Percentiles rank a stretch among this genome's conserved stretches.
Conservation (phyloP, 1,284 basidiomycete species). For the Salmacisia buchloeana region DNA sequence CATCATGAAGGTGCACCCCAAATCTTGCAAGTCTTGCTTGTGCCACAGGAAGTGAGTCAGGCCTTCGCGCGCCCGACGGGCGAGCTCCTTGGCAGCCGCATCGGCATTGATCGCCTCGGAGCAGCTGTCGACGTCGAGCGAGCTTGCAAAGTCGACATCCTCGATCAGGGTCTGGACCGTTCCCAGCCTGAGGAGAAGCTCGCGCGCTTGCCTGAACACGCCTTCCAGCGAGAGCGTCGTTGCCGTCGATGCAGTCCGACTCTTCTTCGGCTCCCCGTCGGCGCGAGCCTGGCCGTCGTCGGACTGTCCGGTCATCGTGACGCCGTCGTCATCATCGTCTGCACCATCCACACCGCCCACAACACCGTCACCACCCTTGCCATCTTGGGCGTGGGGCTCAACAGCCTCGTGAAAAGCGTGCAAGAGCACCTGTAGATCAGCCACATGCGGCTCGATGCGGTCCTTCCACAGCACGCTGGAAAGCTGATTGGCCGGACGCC, state of each 20-base stretch:
- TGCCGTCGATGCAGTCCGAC: not conserved
- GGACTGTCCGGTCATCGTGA: not conserved
- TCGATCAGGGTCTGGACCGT: conserved; percentile 25
- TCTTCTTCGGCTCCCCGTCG: not conserved
- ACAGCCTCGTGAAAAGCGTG: not conserved
- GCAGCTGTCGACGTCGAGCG: conserved; percentile 35
- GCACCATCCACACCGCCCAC: too few species aligned
- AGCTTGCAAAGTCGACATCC: conserved; percentile 33
- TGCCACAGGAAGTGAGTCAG: conserved; percentile 23
- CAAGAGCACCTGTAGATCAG: not conserved
- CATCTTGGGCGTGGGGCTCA: too few species aligned
- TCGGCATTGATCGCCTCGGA: conserved; percentile 16
- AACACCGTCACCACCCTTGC: not conserved
- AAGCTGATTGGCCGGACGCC: conserved; percentile 26
- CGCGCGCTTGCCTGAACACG: not conserved
- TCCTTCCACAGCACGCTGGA: not conserved
- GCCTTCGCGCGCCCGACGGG: conserved; percentile 17
- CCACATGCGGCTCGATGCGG: not conserved
- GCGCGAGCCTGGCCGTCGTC: too few species aligned
- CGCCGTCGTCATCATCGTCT: not conserved
- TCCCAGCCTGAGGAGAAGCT: conserved; percentile 17
- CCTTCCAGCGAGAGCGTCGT: not conserved
- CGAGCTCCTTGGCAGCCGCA: conserved; percentile 12
- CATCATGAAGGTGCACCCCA: conserved; percentile 20
- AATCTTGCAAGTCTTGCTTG: conserved; percentile 38